Evolutionary conservation across 2,329 filamentous ascomycete genomes (phyloP).

Genomic region (Colletotrichum somersetense): DNA sequence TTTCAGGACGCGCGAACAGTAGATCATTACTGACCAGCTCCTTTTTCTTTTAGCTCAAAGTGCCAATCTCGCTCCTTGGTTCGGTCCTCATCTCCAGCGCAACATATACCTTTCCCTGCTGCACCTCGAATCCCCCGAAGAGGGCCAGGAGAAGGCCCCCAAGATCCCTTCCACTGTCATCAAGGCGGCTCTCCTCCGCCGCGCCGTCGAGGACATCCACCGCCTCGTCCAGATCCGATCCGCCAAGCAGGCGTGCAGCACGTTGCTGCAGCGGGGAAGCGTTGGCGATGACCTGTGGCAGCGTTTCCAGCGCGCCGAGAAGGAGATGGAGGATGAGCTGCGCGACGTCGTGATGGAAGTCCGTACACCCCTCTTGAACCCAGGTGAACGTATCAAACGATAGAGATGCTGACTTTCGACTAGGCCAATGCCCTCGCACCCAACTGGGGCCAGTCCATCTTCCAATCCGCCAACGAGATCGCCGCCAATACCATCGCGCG

Average conservation of each 20-base stretch:
- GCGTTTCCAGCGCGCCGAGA: slow-evolving; percentile 90
- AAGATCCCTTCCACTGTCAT: slow-evolving; percentile 85
- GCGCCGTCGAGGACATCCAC: slow-evolving; percentile 93
- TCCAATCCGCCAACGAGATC: slow-evolving; percentile 98
- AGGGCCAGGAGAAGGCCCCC: slow-evolving; percentile 74
- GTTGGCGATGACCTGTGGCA: slow-evolving; percentile 98
- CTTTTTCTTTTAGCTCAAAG: slow-evolving; percentile 71
- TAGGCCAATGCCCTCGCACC: slow-evolving; percentile 91
- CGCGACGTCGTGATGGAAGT: slow-evolving; percentile 95
- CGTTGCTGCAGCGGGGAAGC: slow-evolving; percentile 87
- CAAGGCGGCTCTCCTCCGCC: slow-evolving; percentile 87
- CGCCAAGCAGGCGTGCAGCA: slow-evolving; percentile 88
- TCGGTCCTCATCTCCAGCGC: slow-evolving; percentile 88
- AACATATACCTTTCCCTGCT: slow-evolving; percentile 95
- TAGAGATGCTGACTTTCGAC: slow-evolving; percentile 17
- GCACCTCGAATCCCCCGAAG: slow-evolving; percentile 76
- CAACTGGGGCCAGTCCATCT: slow-evolving; percentile 94
- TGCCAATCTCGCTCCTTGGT: slow-evolving; percentile 93
- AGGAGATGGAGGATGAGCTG: slow-evolving; percentile 97
- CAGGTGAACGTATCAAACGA: background rate
- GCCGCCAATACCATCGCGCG: slow-evolving; percentile 85
- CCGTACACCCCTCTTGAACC: slow-evolving; percentile 45
- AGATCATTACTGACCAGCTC: slow-evolving; percentile 1
- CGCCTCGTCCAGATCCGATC: slow-evolving; percentile 90
- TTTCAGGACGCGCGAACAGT: background rate